A percentile compares a stretch with the other conserved stretches of the same genome.
Evolutionary conservation across 1,139 yeast species (phyloP).

Genomic region (Hansenula lynferdii): DNA sequence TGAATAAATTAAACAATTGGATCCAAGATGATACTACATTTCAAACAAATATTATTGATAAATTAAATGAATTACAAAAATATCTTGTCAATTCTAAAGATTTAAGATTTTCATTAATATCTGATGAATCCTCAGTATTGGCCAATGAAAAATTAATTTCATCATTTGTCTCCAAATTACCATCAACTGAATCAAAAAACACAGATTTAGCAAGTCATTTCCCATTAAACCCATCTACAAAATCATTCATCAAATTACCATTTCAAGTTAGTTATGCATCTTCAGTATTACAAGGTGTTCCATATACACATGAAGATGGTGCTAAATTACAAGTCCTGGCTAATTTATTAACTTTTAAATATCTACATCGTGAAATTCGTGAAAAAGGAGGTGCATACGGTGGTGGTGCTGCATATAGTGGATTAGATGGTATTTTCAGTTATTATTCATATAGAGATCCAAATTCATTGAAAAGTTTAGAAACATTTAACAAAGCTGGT

Average conservation of each 20-base stretch:
- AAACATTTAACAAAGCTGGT: slow-evolving; percentile 56
- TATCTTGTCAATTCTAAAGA: slow-evolving; percentile 35
- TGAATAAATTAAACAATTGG: slow-evolving; percentile 52
- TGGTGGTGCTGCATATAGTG: slow-evolving; percentile 85
- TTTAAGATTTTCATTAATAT: slow-evolving; percentile 55
- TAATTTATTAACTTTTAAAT: slow-evolving; percentile 74
- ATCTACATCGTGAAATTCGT: slow-evolving; percentile 83
- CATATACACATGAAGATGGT: slow-evolving; percentile 68
- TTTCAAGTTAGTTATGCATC: slow-evolving; percentile 89
- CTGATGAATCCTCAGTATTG: slow-evolving; percentile 40
- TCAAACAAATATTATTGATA: slow-evolving; percentile 54
- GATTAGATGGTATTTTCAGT: slow-evolving; percentile 73
- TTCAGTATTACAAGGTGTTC: slow-evolving; percentile 60
- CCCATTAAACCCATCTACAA: slow-evolving; percentile 19
- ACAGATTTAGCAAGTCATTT: slow-evolving; percentile 2
- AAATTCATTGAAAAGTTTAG: slow-evolving; percentile 65
- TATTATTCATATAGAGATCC: slow-evolving; percentile 95
- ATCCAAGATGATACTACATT: slow-evolving; percentile 55
- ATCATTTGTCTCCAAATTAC: slow-evolving; percentile 21
- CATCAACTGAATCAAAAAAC: slow-evolving; percentile 5
- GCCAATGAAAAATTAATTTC: slow-evolving; percentile 37
- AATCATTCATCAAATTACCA: slow-evolving; percentile 65
- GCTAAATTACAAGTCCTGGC: slow-evolving; percentile 83
- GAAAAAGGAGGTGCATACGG: slow-evolving; percentile 99
- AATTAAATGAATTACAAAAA: slow-evolving; percentile 50